Base-by-base conservation (phyloP, 306 rosid species). In the Quillaja saponaria region DNA sequence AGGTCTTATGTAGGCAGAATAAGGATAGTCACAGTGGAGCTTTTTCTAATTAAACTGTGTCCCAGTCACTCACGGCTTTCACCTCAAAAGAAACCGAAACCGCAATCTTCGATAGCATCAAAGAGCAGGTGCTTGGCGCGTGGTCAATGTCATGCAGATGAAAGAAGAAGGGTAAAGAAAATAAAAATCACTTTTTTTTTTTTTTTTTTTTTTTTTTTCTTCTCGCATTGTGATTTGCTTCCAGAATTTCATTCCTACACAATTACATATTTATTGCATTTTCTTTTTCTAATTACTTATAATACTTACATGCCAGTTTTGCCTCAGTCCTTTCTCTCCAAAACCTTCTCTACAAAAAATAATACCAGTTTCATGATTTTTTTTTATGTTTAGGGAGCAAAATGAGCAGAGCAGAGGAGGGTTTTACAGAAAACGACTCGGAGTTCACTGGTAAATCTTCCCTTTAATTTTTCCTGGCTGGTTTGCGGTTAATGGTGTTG, bases 381-480 rank as follows among this genome's bases (percentile, higher is more conserved):
- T 67, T 61, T 25, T 60, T 57, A n/a, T 45, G 13, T 44, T 45
- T 18, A 4, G 31, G 7, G 28, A 58, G 66, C 61, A 81, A 63
- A 63, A 81, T 83, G 90, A 78, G 49, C 69, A 56, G 74, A 75
- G 58, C 83, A 38, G 75, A 90, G 42, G 82, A 79, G 34, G 53
- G 59, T 34, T 56, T 74, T 49, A 52, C 79, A 15, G 69, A 61
- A 52, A 69, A 84, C 68, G 84, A 78, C 59, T 63, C 85, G n/a
- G 49, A 42, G 37, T 68, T 61, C 63, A 60, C 81, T 55, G 95
- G 96, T 78, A 14, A 37, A 71, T 49, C 14, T 33, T 21, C 47
- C 64, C 13, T 57, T 51, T 55, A 53, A 13, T 50, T 51, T 6
- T 10, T 2, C 34, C 6, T 53, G 7, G 62, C 13, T 34, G 38